phyloP scores from a whole-genome alignment of 208 protist species.

The Acanthamoeba castellanii region DNA sequence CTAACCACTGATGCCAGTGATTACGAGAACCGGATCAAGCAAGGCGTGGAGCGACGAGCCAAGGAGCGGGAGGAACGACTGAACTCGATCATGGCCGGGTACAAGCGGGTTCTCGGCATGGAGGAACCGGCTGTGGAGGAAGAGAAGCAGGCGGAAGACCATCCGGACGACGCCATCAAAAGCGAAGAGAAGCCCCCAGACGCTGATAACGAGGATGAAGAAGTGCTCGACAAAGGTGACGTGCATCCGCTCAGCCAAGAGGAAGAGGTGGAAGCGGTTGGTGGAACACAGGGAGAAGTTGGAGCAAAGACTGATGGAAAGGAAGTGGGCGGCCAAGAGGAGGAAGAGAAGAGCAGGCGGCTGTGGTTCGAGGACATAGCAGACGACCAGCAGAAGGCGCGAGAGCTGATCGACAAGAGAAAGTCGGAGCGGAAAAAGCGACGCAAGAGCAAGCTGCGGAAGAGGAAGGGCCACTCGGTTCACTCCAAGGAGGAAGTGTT shows the following conservation, averaged over 20 bases:
- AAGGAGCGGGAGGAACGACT: slow-evolving; percentile 35
- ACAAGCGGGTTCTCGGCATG: slow-evolving; percentile 12
- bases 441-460: background rate
- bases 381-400: background rate
- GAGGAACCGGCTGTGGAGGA: background rate
- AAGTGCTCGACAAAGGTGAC: background rate
- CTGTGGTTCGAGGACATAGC: slow-evolving; percentile 17
- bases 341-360: background rate
- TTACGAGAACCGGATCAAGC: slow-evolving; percentile 30
- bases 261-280: background rate
- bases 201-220: background rate
- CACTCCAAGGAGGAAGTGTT: background rate
- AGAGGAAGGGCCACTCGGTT: background rate
- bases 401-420: background rate
- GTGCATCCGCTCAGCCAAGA: background rate
- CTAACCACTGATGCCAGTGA: background rate
- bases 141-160: background rate
- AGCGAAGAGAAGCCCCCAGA: background rate
- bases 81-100: slow-evolving; percentile 7
- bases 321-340: background rate
- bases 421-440: background rate
- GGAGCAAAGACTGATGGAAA: background rate
- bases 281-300: background rate
- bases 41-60: slow-evolving; percentile 21
- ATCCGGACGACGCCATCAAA: background rate